These are phyloP conservation scores for Inga laurina DNA, from an alignment of 306 rosid genomes.

Conservation along the genomic window DNA sequence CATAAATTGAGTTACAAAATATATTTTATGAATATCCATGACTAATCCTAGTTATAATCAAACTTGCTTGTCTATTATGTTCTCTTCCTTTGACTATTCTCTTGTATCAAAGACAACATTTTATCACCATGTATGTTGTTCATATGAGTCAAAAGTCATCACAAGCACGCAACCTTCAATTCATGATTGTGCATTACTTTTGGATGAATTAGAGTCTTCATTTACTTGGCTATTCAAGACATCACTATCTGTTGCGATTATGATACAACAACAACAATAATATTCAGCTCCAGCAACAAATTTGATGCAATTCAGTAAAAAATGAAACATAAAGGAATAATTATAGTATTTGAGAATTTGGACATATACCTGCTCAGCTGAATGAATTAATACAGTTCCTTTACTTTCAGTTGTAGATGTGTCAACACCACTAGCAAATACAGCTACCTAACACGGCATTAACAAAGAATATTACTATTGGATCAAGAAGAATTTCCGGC, in stretches of 20 bases:
- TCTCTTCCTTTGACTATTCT: too few species aligned
- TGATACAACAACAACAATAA: background rate
- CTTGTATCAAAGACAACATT: too few species aligned
- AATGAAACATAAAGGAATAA: background rate
- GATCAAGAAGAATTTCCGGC: background rate
- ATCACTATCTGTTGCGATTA: constrained; percentile 62
- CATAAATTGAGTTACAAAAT: too few species aligned
- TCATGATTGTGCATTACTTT: constrained; percentile 55
- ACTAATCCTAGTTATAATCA: too few species aligned
- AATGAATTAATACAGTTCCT: constrained; percentile 92
- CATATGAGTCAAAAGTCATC: constrained; percentile 13
- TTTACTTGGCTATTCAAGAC: constrained; percentile 76
- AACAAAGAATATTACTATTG: constrained; percentile 25
- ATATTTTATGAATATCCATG: too few species aligned
- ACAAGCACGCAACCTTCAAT: too few species aligned
- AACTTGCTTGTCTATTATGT: too few species aligned
- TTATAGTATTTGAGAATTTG: background rate
- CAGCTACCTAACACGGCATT: constrained; percentile 70
- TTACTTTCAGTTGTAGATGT: constrained; percentile 93
- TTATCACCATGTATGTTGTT: background rate
- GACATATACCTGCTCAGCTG: constrained; percentile 77
- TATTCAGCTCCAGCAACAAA: background rate
- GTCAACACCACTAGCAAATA: constrained; percentile 92
- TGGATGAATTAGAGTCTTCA: constrained; percentile 75
- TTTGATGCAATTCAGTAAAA: background rate